Evolutionary conservation across 1,139 yeast species (phyloP), one percentile per base, ranked within the genome.

Genomic region (Debaryomyces sp.): DNA sequence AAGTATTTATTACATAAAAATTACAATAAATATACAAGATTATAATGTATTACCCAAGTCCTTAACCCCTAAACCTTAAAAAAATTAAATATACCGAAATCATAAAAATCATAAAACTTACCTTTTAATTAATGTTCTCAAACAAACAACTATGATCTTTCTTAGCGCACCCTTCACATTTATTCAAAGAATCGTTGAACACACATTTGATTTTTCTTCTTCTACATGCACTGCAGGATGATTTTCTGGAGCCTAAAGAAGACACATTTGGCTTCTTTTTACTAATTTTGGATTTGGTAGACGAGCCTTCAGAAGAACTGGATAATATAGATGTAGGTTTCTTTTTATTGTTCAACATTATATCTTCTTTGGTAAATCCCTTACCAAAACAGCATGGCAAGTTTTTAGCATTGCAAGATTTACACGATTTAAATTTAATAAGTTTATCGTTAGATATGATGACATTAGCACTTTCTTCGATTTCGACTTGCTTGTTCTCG

Each of bases 351-450:
- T 64, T 62, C 8, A 57, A 49, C 54, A 68, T 56, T 22, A 81
- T 78, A 59, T 81, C 85, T 56, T 80, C 84, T 61, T 82, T 79
- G 21, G 85, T 81, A 59, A 80, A 81, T 3, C 86, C 87, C 58
- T 80, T 81, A 41, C 83, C 75, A 58, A 81, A 82, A 44, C 70
- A 66, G 58, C 87, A 82, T 26, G 66, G 59, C 39, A 78, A 62
- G 37, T 68, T 68, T 57, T 80, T 80, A 42, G 62, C 53, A 24
- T 61, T 63, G 59, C 87, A 82, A 17, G 81, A 78, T 46, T 73
- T 69, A 58, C 87, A 82, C 38, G 77, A 64, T 57, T 68, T 71
- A 60, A 78, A 81, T 52, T 77, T 77, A 48, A 82, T 71, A 46
- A 77, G 71, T 56, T 75, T 77, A 34, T 61, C 63, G 59, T 73